phyloP scores from a whole-genome alignment of 1,284 basidiomycete species.

The Inonotus hispidus region DNA sequence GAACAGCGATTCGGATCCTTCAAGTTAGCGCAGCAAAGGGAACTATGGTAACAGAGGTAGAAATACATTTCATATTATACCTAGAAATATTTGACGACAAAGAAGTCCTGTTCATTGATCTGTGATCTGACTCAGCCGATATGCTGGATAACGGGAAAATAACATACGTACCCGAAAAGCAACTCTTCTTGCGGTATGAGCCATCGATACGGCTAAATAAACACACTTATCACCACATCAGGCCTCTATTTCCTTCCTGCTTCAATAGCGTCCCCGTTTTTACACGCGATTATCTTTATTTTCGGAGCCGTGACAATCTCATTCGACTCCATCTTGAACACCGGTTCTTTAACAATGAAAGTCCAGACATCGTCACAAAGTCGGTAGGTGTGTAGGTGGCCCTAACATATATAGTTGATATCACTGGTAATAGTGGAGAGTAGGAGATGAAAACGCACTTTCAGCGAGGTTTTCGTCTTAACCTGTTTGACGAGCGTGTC shows the following conservation, averaged over 20 bases:
- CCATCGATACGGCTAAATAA: neutral
- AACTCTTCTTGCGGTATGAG: neutral
- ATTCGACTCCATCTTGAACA: constrained; percentile 92
- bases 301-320: constrained; percentile 71
- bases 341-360: constrained; percentile 87
- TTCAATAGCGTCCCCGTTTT: constrained; percentile 83
- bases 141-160: neutral
- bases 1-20: neutral
- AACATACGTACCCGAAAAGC: neutral
- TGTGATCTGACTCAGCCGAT: neutral
- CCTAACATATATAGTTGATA: constrained; percentile 41
- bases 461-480: constrained; percentile 87
- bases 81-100: neutral
- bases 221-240: neutral
- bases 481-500: constrained; percentile 88
- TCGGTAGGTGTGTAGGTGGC: constrained; percentile 88
- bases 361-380: constrained; percentile 97
- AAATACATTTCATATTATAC: constrained; percentile 5
- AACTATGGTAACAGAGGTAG: neutral
- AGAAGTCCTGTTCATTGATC: neutral
- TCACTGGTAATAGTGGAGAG: neutral
- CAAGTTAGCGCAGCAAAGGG: neutral
- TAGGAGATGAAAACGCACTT: constrained; percentile 44
- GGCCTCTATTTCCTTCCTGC: constrained; percentile 57
- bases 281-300: constrained; percentile 96